Base-by-base conservation (phyloP, 2,329 filamentous ascomycete genomes). In the Talaromyces islandicus region DNA sequence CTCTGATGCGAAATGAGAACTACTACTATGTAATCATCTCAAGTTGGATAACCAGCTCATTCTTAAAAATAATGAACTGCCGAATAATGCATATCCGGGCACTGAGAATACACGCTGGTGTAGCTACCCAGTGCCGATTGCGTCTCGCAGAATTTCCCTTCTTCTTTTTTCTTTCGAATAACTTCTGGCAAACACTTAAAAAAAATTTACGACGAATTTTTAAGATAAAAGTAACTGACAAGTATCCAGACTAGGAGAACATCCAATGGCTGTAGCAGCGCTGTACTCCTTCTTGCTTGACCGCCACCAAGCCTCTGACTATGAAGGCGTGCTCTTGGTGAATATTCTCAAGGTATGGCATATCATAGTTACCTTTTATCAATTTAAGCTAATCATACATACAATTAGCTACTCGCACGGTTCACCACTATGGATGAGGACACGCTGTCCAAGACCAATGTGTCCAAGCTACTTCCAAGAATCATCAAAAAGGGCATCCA, bases 401-500 rank as follows among this genome's bases (percentile, higher is more conserved):
- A 7, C 6, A 56, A 56, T 43, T 63, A 85, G 78, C 72, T 86
- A 53, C 77, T 87, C 65, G 73, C 78, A 29, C 77, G 77, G 50
- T 85, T 84, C 63, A 78, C 79, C 14, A 86, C 83, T 7, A 75
- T 87, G 66, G 85, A 83, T 60, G 80, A 80, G 61, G 81, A 83
- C 55, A 77, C 81, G 54, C 74, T 87, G 25, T 81, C 85, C 65
- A 85, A 84, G 67, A 85, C 82, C 9, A 85, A 86, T 65, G 72
- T 86, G 30, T 77, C 78, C 58, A 87, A 86, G 67, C 75, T 86
- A 17, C 71, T 87, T 17, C 78, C 79, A 2, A 78, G 81, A 27
- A 81, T 85, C 64, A 75, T 81, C 57, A 88, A 86, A 70, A 82
- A 82, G 63, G 84, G 83, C 27, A 81, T 82, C 64, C 80, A 79